Evolutionary conservation across 2,329 filamentous ascomycete species (phyloP), one percentile per base, ranked within the genome.

Genomic region (Aplosporella prunicola): DNA sequence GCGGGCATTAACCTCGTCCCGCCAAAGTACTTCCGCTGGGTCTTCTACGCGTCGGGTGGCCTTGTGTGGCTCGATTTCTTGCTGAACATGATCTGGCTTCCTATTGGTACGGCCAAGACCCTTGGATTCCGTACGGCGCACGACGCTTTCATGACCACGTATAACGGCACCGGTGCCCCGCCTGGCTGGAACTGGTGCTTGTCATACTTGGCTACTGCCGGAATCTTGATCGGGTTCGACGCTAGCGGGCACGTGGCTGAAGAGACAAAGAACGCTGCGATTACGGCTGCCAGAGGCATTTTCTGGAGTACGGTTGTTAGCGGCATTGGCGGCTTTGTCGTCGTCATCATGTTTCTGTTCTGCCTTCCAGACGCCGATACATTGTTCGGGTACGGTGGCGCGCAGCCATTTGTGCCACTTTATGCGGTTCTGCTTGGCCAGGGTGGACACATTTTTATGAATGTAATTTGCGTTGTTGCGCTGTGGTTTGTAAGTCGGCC

Each of bases 181-280:
- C 60, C 65, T 2, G 72, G 66, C 3, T 77, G 74, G 73, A 77
- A 78, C 48, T 77, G 73, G 74, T 76, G 73, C 55, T 62, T 78
- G 3, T 74, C 71, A 4, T 78, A 73, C 51, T 66, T 74, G 17
- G 72, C 73, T 1, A 77, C 74, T 2, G 73, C 73, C 6, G 74
- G 73, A 26, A 68, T 77, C 26, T 48, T 78, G 39, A 75, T 78
- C 35, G 74, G 74, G 2, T 77, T 75, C 37, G 74, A 78, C 51
- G 74, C 74, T 0, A 72, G 69, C 1, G 74, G 74, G 2, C 73
- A 77, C 45, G 70, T 78, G 18, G 71, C 71, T 1, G 74, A 78
- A 45, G 74, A 77, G 49, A 78, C 74, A 2, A 72, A 74, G 51
- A 72, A 76, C 43, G 73, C 72, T 2, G 66, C 61, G 14, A 32